phyloP scores from a whole-genome alignment of 441 rosid genomes.

The Breynia disticha region DNA sequence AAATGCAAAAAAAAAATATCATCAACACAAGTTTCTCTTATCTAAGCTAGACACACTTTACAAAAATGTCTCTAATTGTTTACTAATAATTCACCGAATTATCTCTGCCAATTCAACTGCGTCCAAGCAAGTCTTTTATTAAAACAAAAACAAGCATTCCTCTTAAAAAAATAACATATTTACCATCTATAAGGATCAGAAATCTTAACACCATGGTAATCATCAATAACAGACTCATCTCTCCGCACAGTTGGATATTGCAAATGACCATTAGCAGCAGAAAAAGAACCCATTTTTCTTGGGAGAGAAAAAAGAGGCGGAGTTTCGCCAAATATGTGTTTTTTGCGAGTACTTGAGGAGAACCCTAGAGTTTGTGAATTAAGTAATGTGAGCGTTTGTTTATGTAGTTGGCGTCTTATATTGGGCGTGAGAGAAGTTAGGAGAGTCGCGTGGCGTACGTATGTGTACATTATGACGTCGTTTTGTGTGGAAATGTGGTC shows the following conservation, averaged over 20 bases:
- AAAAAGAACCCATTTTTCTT: slow-evolving; percentile 54
- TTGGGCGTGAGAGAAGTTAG: too few relatives aligned
- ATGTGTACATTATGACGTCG: neutral
- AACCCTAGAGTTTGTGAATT: neutral
- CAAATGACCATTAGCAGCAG: slow-evolving; percentile 25
- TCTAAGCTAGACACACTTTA: too few relatives aligned
- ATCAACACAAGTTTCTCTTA: too few relatives aligned
- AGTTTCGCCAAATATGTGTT: neutral
- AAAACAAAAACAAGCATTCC: too few relatives aligned
- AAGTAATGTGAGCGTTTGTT: neutral
- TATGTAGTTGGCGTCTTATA: slow-evolving; percentile 4
- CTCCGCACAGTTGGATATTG: slow-evolving; percentile 59
- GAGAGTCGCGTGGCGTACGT: too few relatives aligned
- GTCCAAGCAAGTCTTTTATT: too few relatives aligned
- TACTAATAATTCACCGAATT: too few relatives aligned
- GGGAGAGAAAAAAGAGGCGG: neutral
- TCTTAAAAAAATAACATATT: neutral
- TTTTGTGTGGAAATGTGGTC: neutral
- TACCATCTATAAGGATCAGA: slow-evolving; percentile 91
- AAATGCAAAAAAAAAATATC: too few relatives aligned
- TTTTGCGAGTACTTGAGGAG: neutral
- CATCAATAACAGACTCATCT: slow-evolving; percentile 64
- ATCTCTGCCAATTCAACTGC: too few relatives aligned
- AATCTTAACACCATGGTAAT: slow-evolving; percentile 63
- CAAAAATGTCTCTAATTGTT: too few relatives aligned